A percentile compares a stretch with the other conserved stretches of the same genome.
These are phyloP conservation scores for Teunomyces cretensis DNA, from an alignment of 805 yeast species.

Conservation along the genomic window DNA sequence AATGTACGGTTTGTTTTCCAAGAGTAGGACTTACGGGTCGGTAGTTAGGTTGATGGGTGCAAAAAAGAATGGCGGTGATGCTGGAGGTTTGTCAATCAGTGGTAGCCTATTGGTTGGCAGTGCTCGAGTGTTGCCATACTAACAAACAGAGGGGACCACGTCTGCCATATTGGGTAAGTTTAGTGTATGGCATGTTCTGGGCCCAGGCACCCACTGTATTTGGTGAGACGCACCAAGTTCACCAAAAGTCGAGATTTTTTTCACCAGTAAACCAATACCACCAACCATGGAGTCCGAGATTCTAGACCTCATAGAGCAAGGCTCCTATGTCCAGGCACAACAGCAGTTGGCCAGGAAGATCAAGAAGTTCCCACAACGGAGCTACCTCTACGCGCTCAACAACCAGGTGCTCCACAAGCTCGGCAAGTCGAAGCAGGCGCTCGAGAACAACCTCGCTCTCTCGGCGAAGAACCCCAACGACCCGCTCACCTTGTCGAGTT, in stretches of 20 bases:
- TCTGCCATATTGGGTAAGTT: too few species aligned
- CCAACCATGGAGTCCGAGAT: constrained; percentile 17
- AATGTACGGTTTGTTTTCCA: too few species aligned
- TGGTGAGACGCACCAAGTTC: not conserved
- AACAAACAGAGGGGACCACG: too few species aligned
- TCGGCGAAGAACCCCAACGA: constrained; percentile 51
- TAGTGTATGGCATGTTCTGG: too few species aligned
- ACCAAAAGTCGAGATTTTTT: not conserved
- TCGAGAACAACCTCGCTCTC: constrained; percentile 27
- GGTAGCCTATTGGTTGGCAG: too few species aligned
- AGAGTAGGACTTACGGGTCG: too few species aligned
- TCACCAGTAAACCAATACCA: not conserved
- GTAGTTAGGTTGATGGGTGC: not conserved
- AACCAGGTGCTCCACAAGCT: constrained; percentile 32
- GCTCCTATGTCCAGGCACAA: constrained; percentile 55
- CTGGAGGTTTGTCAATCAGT: too few species aligned
- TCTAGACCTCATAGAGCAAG: constrained; percentile 47
- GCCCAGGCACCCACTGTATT: too few species aligned
- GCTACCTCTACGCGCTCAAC: constrained; percentile 51
- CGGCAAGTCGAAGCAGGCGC: constrained; percentile 34
- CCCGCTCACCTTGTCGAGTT: constrained; percentile 47
- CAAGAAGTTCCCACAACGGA: constrained; percentile 55
- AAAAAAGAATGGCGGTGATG: too few species aligned
- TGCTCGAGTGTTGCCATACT: too few species aligned
- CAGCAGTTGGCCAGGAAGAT: constrained; percentile 48